Evolutionary conservation across 768 basidiomycete species (phyloP).

Genomic region (Boletus tomentosulus): DNA sequence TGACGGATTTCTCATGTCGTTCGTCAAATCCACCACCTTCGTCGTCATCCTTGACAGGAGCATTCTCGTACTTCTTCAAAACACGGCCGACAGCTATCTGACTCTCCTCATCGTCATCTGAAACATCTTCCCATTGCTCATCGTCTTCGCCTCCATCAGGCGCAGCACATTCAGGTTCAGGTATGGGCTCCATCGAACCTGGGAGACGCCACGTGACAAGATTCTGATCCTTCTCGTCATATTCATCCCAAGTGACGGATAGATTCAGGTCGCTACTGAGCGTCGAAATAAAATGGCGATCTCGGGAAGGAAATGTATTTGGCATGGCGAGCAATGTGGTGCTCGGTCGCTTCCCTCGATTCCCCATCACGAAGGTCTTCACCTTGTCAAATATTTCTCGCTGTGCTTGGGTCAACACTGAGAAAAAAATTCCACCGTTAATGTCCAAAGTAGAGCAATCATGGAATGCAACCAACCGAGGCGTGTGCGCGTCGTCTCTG

Average conservation of each 20-base stretch:
- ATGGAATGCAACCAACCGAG: conserved; percentile 48
- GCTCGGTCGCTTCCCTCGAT: conserved; percentile 31
- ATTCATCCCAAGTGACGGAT: conserved; percentile 88
- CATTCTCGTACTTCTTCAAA: conserved; percentile 82
- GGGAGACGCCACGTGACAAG: conserved; percentile 68
- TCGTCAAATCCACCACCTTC: conserved; percentile 76
- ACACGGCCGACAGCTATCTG: conserved; percentile 74
- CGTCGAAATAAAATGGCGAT: conserved; percentile 72
- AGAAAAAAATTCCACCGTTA: neutral
- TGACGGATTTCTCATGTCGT: conserved; percentile 64
- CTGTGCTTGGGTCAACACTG: conserved; percentile 72
- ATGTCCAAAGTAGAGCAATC: neutral
- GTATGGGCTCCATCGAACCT: conserved; percentile 33
- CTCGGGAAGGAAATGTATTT: conserved; percentile 76
- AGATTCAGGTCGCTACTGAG: conserved; percentile 78
- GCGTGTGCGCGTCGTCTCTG: conserved; percentile 57
- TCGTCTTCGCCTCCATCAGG: conserved; percentile 46
- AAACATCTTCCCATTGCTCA: conserved; percentile 45
- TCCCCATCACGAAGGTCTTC: conserved; percentile 63
- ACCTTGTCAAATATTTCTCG: conserved; percentile 76
- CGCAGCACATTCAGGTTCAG: conserved; percentile 30
- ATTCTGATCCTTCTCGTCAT: conserved; percentile 77
- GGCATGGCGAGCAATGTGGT: conserved; percentile 55
- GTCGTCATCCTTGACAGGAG: conserved; percentile 68
- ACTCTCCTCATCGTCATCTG: conserved; percentile 62